phyloP scores from a whole-genome alignment of 2,329 filamentous ascomycete species.

The Penicillium psychrosexuale region DNA sequence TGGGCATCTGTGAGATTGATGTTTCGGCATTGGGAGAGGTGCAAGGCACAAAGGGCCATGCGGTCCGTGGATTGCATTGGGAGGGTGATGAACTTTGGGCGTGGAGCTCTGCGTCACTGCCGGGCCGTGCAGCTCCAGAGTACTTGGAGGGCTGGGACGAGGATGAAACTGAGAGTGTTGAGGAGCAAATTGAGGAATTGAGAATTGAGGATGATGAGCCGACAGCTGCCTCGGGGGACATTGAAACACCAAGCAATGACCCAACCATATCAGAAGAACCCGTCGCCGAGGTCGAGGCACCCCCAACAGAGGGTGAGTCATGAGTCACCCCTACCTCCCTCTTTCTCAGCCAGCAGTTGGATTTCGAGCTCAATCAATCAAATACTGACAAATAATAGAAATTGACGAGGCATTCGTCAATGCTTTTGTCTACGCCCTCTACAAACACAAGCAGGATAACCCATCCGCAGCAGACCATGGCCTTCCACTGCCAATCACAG shows the following conservation, averaged over 20 bases:
- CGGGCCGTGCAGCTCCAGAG: constrained; percentile 53
- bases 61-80: constrained; percentile 65
- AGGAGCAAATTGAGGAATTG: constrained; percentile 44
- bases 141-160: constrained; percentile 52
- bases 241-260: constrained; percentile 25
- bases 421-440: constrained; percentile 62
- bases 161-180: constrained; percentile 32
- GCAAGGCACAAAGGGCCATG: constrained; percentile 61
- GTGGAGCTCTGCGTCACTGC: constrained; percentile 55
- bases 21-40: constrained; percentile 54
- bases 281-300: constrained; percentile 45
- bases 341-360: not conserved
- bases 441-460: constrained; percentile 58
- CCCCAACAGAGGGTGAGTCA: constrained; percentile 55
- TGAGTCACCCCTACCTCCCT: constrained; percentile 23
- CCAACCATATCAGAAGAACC: constrained; percentile 35
- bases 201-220: constrained; percentile 31
- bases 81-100: constrained; percentile 67
- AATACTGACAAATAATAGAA: constrained; percentile 46
- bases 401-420: constrained; percentile 64
- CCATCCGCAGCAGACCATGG: constrained; percentile 52
- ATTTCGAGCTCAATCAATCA: not conserved
- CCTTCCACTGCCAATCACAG: constrained; percentile 60
- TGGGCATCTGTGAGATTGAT: constrained; percentile 64
- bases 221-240: constrained; percentile 3